A percentile compares a stretch with the other conserved stretches of the same genome.
Conservation (phyloP, 2,329 filamentous ascomycete species). For the Amesomyces nigricolor region DNA sequence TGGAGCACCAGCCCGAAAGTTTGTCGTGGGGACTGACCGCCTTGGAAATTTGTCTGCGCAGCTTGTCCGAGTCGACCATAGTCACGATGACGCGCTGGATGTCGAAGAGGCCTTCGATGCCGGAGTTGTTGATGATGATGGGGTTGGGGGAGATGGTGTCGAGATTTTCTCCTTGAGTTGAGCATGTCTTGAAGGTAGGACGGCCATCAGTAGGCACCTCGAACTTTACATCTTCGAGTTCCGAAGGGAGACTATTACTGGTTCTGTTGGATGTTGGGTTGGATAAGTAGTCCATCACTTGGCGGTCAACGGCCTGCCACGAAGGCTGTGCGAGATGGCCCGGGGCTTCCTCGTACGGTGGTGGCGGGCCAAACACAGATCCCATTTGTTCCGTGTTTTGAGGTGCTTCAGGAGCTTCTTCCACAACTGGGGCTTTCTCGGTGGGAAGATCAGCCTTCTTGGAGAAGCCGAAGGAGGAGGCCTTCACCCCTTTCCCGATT, state of each 20-base stretch:
- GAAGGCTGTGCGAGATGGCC: neutral
- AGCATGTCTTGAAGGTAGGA: too few relatives aligned
- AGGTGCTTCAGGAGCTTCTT: neutral
- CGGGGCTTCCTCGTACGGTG: neutral
- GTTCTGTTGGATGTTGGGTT: neutral
- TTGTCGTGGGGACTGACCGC: conserved; percentile 26
- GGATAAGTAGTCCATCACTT: neutral
- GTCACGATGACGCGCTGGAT: conserved; percentile 29
- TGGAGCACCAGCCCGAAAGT: conserved; percentile 29
- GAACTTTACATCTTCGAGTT: neutral
- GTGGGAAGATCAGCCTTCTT: neutral
- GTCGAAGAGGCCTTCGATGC: conserved; percentile 30
- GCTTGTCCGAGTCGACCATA: conserved; percentile 25
- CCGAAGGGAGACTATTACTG: neutral
- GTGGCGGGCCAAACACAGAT: neutral
- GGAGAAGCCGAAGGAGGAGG: neutral
- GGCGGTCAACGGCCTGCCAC: neutral
- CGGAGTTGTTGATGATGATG: conserved; percentile 30
- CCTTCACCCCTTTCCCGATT: neutral
- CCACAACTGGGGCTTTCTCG: neutral
- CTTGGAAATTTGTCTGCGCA: conserved; percentile 26
- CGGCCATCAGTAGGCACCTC: neutral
- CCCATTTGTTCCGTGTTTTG: neutral
- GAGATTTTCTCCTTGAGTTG: neutral
- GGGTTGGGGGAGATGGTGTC: conserved; percentile 32